Conservation (phyloP, 208 protist species). For the Acanthamoeba lugdunensis region DNA sequence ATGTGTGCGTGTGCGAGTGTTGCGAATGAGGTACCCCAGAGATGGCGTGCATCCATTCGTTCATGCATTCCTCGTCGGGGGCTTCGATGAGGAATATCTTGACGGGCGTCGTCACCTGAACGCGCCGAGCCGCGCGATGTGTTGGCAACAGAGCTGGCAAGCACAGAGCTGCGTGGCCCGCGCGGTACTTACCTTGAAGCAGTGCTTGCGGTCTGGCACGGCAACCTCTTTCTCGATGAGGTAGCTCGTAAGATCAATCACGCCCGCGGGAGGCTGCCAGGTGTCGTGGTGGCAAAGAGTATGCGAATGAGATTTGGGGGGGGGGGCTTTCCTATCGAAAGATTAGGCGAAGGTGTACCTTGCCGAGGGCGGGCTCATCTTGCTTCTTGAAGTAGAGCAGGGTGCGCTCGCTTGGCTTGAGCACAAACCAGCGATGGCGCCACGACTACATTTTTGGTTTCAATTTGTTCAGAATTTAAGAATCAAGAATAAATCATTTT, state of each 20-base stretch:
- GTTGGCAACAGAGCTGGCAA: neutral
- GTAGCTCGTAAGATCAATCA: slow-evolving; percentile 25
- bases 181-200: slow-evolving; percentile 26
- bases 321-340: neutral
- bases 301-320: neutral
- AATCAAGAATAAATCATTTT: neutral
- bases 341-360: neutral
- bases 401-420: slow-evolving; percentile 4
- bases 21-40: neutral
- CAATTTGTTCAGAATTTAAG: no score
- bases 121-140: no score
- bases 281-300: neutral
- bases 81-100: slow-evolving; percentile 55
- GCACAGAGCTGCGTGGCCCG: no score
- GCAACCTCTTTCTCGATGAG: slow-evolving; percentile 21
- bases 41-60: slow-evolving; percentile 25
- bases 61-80: neutral
- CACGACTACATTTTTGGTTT: neutral
- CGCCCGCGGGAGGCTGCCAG: neutral
- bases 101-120: neutral
- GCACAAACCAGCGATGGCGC: slow-evolving; percentile 29
- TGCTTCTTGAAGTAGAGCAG: slow-evolving; percentile 45
- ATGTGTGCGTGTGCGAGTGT: neutral
- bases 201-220: slow-evolving; percentile 19
- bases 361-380: neutral